Base-by-base conservation (phyloP, 306 rosid species). In the Trifolium repens region DNA sequence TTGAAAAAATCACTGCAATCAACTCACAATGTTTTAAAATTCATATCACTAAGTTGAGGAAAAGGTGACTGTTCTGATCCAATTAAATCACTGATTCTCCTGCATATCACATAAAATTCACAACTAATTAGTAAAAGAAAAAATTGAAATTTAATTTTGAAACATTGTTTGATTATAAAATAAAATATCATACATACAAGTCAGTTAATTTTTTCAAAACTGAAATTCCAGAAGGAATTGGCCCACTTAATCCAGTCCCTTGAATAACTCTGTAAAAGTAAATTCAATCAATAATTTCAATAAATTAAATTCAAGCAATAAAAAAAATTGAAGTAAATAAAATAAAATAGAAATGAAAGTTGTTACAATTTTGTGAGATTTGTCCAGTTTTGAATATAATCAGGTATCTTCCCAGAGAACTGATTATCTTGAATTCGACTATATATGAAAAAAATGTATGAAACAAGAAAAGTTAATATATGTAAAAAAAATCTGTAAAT, bases 171-270 rank as follows among this genome's bases (percentile, higher is more conserved):
- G 42, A 17, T 4, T 53, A 30, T 27, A 24, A 57, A 35, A 74
- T 63, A 34, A 63, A 49, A 74, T 68, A 71, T 35, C 49, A 73
- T 27, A 91, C 94, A 75, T 44, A 89, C 92, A 91, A 9, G 74
- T 91, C 85, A 16, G 49, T 39, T 62, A 89, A 74, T 2, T 57
- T 79, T 30, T 40, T 71, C 14, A n/a, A 61, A 15, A 0, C 4
- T 34, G 67, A 61, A 61, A 61, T 61, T 61, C 44, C 67, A 32
- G 67, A 61, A 54, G 92, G 92, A 83, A 91, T 87, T 39, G 91
- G 92, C 63, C 97, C 92, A 9, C 73, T 89, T 82, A 89, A 68
- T 13, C 90, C 90, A 60, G 88, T 82, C 5, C 84, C 96, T 59
- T 84, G 88, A 67, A 89, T 87, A 11, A 32, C 53, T 0, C 96